These are phyloP conservation scores for Neurospora sp. DNA, from an alignment of 495 filamentous ascomycete genomes.

Conservation along the genomic window DNA sequence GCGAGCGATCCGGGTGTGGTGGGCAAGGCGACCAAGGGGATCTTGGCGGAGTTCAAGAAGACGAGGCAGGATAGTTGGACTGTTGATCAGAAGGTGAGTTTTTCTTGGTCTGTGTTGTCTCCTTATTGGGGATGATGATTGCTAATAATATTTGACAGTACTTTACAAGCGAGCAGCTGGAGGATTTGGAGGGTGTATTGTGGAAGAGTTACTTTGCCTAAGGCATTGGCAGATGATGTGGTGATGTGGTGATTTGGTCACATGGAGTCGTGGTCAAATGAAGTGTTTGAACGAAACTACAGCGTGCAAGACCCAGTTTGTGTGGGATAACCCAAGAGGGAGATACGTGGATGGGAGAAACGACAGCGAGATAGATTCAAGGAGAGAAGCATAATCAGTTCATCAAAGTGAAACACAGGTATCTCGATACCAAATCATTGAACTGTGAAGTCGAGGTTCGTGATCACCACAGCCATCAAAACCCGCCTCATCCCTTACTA, in stretches of 20 bases:
- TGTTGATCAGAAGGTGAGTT: slow-evolving; percentile 84
- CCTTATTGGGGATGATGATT: too few species aligned
- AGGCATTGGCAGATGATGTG: background rate
- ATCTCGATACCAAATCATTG: background rate
- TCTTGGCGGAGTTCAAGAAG: slow-evolving; percentile 97
- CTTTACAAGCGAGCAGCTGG: slow-evolving; percentile 83
- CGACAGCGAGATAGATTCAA: background rate
- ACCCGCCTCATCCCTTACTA: background rate
- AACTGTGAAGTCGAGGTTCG: background rate
- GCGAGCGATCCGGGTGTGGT: slow-evolving; percentile 86
- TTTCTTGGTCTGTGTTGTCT: too few species aligned
- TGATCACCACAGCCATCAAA: background rate
- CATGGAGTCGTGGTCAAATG: background rate
- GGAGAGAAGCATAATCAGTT: background rate
- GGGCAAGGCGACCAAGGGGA: slow-evolving; percentile 93
- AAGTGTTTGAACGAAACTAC: background rate
- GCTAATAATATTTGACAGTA: slow-evolving; percentile 46
- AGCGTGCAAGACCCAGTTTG: background rate
- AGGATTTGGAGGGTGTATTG: slow-evolving; percentile 89
- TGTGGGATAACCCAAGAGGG: background rate
- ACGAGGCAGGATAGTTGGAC: slow-evolving; percentile 98
- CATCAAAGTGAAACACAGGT: background rate
- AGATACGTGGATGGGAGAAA: background rate
- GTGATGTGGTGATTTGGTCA: background rate
- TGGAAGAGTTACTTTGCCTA: slow-evolving; percentile 99